Base-by-base conservation (phyloP, 2,329 filamentous ascomycete species). In the Fusarium virguliforme region DNA sequence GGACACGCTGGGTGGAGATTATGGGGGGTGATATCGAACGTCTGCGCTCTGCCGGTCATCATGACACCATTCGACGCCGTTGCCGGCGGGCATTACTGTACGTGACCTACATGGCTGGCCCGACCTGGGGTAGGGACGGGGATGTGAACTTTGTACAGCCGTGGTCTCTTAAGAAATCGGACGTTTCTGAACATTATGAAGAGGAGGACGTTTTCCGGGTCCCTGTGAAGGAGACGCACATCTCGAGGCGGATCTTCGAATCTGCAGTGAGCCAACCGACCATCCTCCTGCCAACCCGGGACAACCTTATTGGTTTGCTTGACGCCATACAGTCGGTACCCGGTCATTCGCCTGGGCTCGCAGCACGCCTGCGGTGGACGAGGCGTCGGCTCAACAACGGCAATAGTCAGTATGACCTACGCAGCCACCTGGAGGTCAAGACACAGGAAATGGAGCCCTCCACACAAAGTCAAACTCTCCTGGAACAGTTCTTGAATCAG, bases 81-180 rank as follows among this genome's bases (percentile, higher is more conserved):
- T 56, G 53, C 53, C 34, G 34, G 13, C 35, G 34, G 13, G 35
- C 35, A 30, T 56, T 56, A 24, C 24, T 56, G 8, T 56, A 56
- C 28, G 26, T 28, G 24, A 40, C 53, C 35, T 56, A 56, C 28
- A 6, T 56, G 9, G 35, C 53, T 24, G 53, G 53, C 22, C 53
- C 35, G 12, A 56, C 53, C 18, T 56, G 35, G 35, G 53, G 53
- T 18, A 35, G 34, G 24, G 53, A 40, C 34, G 35, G 35, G 22
- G 53, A 56, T 56, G 22, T 56, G 34, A 56, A 56, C 53, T 56
- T 56, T 40, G 13, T 56, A 40, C 22, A 40, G 34, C 35, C 53
- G 22, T 56, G 53, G 53, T 40, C 53, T 40, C n/a, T 56, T 30
- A 28, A 56, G 34, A 28, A 40, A 40, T n/a, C 37, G 37, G 8